Conservation (phyloP, 169 alveolate species). For the Plasmodium adleri region DNA sequence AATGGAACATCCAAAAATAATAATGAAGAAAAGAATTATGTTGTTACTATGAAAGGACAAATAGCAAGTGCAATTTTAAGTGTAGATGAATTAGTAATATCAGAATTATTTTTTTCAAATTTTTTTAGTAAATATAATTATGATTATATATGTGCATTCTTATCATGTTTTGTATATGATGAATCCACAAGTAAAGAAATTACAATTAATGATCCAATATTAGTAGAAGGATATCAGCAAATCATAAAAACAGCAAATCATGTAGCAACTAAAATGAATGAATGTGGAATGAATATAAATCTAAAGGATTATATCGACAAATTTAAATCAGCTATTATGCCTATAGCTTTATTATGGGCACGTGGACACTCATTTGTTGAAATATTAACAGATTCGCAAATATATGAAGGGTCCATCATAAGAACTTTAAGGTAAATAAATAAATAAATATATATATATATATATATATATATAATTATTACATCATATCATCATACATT, state of each 20-base stretch:
- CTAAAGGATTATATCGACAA: slow-evolving; percentile 91
- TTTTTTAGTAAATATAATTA: slow-evolving; percentile 93
- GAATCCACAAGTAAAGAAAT: slow-evolving; percentile 89
- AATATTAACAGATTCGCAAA: slow-evolving; percentile 92
- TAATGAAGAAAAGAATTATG: slow-evolving; percentile 70
- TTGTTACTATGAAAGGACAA: slow-evolving; percentile 96
- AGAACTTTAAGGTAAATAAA: slow-evolving; percentile 87
- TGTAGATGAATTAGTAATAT: slow-evolving; percentile 97
- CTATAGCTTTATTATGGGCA: slow-evolving; percentile 96
- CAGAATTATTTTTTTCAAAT: slow-evolving; percentile 95
- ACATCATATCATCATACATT: neutral
- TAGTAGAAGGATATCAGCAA: slow-evolving; percentile 82
- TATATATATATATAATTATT: neutral
- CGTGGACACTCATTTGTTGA: slow-evolving; percentile 96
- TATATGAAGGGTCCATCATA: slow-evolving; percentile 98
- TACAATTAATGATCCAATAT: slow-evolving; percentile 80
- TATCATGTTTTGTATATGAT: slow-evolving; percentile 95
- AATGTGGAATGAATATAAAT: slow-evolving; percentile 89
- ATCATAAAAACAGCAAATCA: slow-evolving; percentile 86
- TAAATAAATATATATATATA: neutral
- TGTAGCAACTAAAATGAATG: slow-evolving; percentile 90
- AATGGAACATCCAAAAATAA: neutral
- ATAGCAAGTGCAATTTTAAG: slow-evolving; percentile 99
- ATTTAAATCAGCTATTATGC: slow-evolving; percentile 95
- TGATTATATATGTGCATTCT: slow-evolving; percentile 95